Percentiles rank a stretch among this genome's conserved stretches.
phyloP scores from a whole-genome alignment of 768 basidiomycete species.

The Tricholoma sp. region DNA sequence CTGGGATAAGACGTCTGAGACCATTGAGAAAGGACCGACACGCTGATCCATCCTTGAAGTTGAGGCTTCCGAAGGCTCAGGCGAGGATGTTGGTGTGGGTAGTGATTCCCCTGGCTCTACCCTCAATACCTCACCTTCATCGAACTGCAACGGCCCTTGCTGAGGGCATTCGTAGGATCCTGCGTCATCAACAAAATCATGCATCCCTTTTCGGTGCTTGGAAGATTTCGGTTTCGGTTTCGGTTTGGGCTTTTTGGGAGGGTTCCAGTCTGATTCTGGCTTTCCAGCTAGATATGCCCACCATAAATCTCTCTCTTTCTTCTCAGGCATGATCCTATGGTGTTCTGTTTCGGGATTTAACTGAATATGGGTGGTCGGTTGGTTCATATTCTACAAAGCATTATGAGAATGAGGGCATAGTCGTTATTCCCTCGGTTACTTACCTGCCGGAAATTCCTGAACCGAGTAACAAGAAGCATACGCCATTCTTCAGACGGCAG shows the following conservation, averaged over 20 bases:
- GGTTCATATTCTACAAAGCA: slow-evolving; percentile 52
- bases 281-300: slow-evolving; percentile 72
- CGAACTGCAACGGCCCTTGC: slow-evolving; percentile 29
- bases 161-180: slow-evolving; percentile 6
- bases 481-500: slow-evolving; percentile 72
- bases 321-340: slow-evolving; percentile 54
- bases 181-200: slow-evolving; percentile 31
- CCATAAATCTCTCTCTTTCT: slow-evolving; percentile 70
- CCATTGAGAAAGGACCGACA: slow-evolving; percentile 1
- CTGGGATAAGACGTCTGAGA: not conserved
- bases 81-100: slow-evolving; percentile 37
- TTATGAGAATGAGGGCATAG: not conserved
- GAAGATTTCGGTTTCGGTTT: slow-evolving; percentile 17
- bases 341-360: slow-evolving; percentile 20
- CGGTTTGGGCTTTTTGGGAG: slow-evolving; percentile 38
- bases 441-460: slow-evolving; percentile 65
- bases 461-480: slow-evolving; percentile 47
- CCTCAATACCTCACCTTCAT: slow-evolving; percentile 36
- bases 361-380: slow-evolving; percentile 51
- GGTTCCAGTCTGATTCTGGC: slow-evolving; percentile 65
- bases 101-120: slow-evolving; percentile 31
- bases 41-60: not conserved
- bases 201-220: slow-evolving; percentile 26
- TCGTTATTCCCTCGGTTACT: slow-evolving; percentile 2
- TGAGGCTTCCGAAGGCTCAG: slow-evolving; percentile 23